Conservation (phyloP, 345 rosid species). For the rapeseed (Brassica napus) region DNA sequence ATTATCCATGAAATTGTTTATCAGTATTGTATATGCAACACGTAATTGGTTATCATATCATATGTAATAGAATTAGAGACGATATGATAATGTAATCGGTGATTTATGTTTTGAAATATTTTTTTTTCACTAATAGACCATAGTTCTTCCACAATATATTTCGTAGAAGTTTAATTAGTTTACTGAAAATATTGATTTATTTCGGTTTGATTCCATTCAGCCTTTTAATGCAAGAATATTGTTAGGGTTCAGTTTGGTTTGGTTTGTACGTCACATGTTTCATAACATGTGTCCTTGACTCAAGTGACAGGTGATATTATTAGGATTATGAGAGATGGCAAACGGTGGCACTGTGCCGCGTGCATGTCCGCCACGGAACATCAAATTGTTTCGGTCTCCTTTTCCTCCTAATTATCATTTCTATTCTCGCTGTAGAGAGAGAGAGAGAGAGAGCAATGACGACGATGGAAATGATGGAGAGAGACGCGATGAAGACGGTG, state of each 20-base stretch:
- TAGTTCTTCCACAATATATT: too few relatives aligned
- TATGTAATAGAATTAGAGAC: too few relatives aligned
- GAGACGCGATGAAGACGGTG: conserved; percentile 57
- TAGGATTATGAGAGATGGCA: conserved; percentile 14
- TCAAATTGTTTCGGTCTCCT: background rate
- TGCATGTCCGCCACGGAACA: conserved; percentile 37
- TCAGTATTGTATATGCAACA: too few relatives aligned
- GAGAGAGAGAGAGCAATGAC: background rate
- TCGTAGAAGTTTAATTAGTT: background rate
- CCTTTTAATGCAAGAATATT: background rate
- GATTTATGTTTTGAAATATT: too few relatives aligned
- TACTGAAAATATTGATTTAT: background rate
- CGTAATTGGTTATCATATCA: too few relatives aligned
- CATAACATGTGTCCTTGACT: conserved; percentile 25
- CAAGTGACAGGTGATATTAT: background rate
- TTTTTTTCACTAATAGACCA: too few relatives aligned
- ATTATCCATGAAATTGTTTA: too few relatives aligned
- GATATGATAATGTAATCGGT: too few relatives aligned
- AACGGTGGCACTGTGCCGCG: conserved; percentile 11
- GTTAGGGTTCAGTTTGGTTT: background rate
- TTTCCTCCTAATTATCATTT: conserved; percentile 5
- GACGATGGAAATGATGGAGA: conserved; percentile 35
- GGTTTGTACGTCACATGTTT: background rate
- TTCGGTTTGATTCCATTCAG: background rate
- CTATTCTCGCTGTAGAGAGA: background rate